Percentiles rank a stretch among this genome's conserved stretches.
These are phyloP conservation scores for Microdochium bolleyi DNA, from an alignment of 2,329 filamentous ascomycete genomes.

Conservation along the genomic window DNA sequence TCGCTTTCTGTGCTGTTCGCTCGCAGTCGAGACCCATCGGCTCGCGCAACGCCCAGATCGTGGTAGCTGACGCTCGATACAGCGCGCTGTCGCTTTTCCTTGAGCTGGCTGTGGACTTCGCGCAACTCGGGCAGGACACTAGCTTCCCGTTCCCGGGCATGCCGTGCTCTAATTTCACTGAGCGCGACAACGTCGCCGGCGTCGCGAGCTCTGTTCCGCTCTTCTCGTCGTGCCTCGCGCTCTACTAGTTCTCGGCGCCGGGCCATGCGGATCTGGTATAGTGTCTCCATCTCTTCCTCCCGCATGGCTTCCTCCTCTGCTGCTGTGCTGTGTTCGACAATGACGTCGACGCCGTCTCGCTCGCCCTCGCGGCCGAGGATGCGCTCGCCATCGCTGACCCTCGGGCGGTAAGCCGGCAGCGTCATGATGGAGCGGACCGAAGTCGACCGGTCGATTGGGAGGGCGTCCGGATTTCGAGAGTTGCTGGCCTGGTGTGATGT, in stretches of 20 bases:
- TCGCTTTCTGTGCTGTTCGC: constrained; percentile 70
- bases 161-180: constrained; percentile 54
- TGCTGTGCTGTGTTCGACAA: constrained; percentile 74
- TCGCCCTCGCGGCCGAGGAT: constrained; percentile 87
- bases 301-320: constrained; percentile 73
- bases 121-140: constrained; percentile 54
- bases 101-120: constrained; percentile 45
- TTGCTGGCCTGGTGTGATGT: not conserved
- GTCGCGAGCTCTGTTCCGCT: constrained; percentile 63
- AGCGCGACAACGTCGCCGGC: constrained; percentile 63
- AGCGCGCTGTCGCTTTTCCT: constrained; percentile 53
- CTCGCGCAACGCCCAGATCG: constrained; percentile 66
- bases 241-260: constrained; percentile 69
- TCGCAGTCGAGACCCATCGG: constrained; percentile 68
- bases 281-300: constrained; percentile 84
- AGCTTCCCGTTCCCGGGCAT: constrained; percentile 34
- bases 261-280: constrained; percentile 82
- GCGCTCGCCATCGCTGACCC: constrained; percentile 67
- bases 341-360: constrained; percentile 81
- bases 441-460: constrained; percentile 67
- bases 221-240: constrained; percentile 64
- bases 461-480: constrained; percentile 14
- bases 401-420: constrained; percentile 72
- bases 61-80: constrained; percentile 72
- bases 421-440: constrained; percentile 93